These are phyloP conservation scores for Dendrobium huoshanense DNA, from an alignment of 106 monocot genomes.

Conservation along the genomic window DNA sequence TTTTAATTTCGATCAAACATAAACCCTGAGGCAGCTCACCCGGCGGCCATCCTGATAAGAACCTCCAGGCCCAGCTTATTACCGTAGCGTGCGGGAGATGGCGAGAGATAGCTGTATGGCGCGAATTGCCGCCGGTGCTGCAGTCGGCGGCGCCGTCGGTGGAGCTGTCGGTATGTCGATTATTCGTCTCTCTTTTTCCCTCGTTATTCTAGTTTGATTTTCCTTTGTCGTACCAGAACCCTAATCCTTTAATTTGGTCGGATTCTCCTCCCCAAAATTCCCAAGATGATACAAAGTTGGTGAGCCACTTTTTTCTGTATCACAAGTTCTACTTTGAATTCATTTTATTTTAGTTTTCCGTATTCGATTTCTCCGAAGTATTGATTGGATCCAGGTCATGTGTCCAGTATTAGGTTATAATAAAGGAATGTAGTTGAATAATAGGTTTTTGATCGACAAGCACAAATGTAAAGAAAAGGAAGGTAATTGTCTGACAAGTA, in stretches of 20 bases:
- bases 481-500: not conserved
- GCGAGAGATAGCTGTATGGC: constrained; percentile 82
- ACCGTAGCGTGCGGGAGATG: not conserved
- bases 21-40: not conserved
- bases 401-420: not conserved
- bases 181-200: not conserved
- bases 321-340: not conserved
- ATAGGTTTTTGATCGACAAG: not conserved
- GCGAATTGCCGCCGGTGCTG: constrained; percentile 72
- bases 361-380: not conserved
- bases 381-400: not conserved
- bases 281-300: not conserved
- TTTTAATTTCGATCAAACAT: too few species aligned
- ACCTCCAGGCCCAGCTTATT: not conserved
- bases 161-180: constrained; percentile 69
- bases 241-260: not conserved
- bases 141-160: constrained; percentile 85
- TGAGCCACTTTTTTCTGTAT: not conserved
- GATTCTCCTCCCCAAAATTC: not conserved
- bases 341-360: not conserved
- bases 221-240: constrained; percentile 1
- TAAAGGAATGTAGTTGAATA: not conserved
- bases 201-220: not conserved
- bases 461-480: not conserved
- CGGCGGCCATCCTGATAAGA: not conserved